Evolutionary conservation across 2,329 filamentous ascomycete genomes (phyloP).

Genomic region (Exophiala xenobiotica): DNA sequence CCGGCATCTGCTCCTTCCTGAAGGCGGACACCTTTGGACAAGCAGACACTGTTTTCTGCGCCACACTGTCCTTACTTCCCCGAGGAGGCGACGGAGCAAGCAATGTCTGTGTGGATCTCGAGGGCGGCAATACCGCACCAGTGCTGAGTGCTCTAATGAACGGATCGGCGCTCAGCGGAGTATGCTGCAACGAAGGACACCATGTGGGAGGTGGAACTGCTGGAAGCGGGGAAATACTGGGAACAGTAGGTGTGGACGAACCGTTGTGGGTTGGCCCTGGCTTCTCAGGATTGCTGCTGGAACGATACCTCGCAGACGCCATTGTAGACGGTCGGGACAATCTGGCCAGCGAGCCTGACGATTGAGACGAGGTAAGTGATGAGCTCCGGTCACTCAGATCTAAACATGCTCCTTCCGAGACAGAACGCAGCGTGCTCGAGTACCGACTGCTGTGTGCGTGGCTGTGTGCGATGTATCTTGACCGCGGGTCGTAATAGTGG

Average conservation of each 20-base stretch:
- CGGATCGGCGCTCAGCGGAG: conserved; percentile 25
- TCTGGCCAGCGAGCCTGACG: conserved; percentile 7
- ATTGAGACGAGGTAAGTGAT: conserved; percentile 14
- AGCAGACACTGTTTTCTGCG: too few relatives aligned
- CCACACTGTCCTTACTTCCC: too few relatives aligned
- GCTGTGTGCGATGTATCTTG: conserved; percentile 9
- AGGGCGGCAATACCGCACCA: background rate
- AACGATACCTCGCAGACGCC: conserved; percentile 2
- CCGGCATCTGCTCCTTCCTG: too few relatives aligned
- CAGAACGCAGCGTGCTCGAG: conserved; percentile 19
- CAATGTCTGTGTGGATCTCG: conserved; percentile 5
- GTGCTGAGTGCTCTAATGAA: conserved; percentile 22
- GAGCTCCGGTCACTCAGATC: conserved; percentile 15
- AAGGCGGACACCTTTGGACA: too few relatives aligned
- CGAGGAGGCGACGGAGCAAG: too few relatives aligned
- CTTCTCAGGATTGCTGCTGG: conserved; percentile 16
- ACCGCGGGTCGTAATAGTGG: conserved; percentile 11
- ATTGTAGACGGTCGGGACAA: conserved; percentile 2
- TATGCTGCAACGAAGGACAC: conserved; percentile 20
- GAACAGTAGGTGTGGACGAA: too few relatives aligned
- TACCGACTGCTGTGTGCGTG: conserved; percentile 13
- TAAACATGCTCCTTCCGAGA: conserved; percentile 18
- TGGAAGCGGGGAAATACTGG: conserved; percentile 8
- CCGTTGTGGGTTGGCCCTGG: too few relatives aligned
- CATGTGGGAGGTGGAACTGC: conserved; percentile 17